Percentiles rank a stretch among this genome's conserved stretches.
phyloP scores from a whole-genome alignment of 306 rosid genomes.

The Cyclanthera cordifolia region DNA sequence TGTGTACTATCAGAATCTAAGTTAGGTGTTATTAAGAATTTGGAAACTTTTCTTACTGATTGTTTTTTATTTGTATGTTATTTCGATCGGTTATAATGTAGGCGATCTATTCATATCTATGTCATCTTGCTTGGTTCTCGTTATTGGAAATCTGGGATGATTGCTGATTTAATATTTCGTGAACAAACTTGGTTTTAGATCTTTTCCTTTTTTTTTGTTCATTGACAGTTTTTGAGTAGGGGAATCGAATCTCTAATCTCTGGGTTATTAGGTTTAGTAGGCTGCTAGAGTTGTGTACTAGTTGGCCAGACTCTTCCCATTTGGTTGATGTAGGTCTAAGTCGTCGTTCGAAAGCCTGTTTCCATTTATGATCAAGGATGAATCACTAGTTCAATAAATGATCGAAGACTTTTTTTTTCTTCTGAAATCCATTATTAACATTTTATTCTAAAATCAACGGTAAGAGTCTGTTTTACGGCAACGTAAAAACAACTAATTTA shows the following conservation, averaged over 20 bases:
- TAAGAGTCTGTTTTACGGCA: neutral
- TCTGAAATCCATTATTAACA: no score
- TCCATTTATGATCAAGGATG: neutral
- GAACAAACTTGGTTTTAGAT: neutral
- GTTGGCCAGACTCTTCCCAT: neutral
- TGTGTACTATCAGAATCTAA: conserved; percentile 2
- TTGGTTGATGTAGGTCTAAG: neutral
- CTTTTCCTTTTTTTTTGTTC: no score
- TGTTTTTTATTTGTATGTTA: neutral
- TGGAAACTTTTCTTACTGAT: neutral
- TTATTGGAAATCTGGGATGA: neutral
- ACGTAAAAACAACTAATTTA: no score
- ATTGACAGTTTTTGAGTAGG: no score
- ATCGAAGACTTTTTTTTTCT: no score
- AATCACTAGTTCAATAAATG: neutral
- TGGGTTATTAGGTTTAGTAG: no score
- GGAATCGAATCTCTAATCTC: no score
- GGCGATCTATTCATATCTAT: no score
- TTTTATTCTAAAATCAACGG: neutral
- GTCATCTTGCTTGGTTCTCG: neutral
- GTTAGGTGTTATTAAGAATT: neutral
- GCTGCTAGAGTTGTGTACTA: no score
- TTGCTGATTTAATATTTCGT: no score
- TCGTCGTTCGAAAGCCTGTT: neutral
- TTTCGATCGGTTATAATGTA: neutral